Evolutionary conservation across 208 protist genomes (phyloP).

Genomic region (Trypanosoma boissoni): DNA sequence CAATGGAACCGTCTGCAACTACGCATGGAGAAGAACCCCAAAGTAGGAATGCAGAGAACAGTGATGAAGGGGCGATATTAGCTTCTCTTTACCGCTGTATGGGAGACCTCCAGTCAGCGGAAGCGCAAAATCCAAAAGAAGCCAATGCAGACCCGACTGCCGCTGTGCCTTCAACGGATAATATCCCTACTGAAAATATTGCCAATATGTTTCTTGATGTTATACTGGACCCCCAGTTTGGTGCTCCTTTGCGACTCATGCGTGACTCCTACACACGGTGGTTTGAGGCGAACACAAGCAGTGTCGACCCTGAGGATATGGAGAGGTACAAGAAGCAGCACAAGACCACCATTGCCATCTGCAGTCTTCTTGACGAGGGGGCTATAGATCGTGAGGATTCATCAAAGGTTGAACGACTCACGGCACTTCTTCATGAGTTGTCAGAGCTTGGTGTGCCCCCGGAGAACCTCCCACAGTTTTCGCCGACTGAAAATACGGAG

Average conservation of each 20-base stretch:
- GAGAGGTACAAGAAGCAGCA: conserved; percentile 53
- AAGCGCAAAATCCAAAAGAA: neutral
- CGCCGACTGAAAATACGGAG: conserved; percentile 4
- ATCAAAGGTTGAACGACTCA: conserved; percentile 36
- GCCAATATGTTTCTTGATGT: conserved; percentile 43
- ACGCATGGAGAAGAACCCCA: too few relatives aligned
- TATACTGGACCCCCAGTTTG: conserved; percentile 52
- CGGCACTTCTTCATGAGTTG: conserved; percentile 70
- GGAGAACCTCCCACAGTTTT: conserved; percentile 31
- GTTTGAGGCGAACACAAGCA: conserved; percentile 34
- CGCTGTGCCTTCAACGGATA: conserved; percentile 48
- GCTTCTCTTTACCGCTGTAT: neutral
- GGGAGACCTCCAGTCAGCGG: neutral
- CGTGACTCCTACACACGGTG: conserved; percentile 59
- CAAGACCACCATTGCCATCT: conserved; percentile 47
- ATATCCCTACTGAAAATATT: conserved; percentile 26
- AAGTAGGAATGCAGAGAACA: too few relatives aligned
- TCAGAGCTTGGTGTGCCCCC: conserved; percentile 64
- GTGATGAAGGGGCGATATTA: conserved; percentile 24
- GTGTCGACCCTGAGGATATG: conserved; percentile 38
- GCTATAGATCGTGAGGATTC: conserved; percentile 46
- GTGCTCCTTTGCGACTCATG: conserved; percentile 58
- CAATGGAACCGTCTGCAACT: too few relatives aligned
- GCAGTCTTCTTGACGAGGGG: conserved; percentile 39
- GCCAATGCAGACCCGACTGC: conserved; percentile 39